Evolutionary conservation across 108 stramenopile species (phyloP).

Genomic region (Pseudonitzschia multiseries): DNA sequence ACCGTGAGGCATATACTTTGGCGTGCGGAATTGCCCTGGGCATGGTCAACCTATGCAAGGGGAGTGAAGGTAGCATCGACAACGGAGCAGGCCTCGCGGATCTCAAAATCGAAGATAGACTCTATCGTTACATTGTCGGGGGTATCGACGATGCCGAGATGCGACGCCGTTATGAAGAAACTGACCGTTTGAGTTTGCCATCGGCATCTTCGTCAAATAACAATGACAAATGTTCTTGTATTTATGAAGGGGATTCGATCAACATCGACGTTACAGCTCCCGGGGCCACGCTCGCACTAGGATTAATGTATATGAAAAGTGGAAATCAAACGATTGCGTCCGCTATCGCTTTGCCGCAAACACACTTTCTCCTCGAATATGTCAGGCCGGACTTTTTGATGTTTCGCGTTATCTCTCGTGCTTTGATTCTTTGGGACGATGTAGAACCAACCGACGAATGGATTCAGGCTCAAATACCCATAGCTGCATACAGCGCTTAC

Average conservation of each 20-base stretch:
- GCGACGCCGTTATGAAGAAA: slow-evolving; percentile 41
- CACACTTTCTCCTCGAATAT: slow-evolving; percentile 91
- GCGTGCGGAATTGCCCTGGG: slow-evolving; percentile 92
- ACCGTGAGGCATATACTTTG: slow-evolving; percentile 89
- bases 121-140: slow-evolving; percentile 86
- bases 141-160: slow-evolving; percentile 58
- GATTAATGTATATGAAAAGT: slow-evolving; percentile 89
- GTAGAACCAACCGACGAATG: slow-evolving; percentile 75
- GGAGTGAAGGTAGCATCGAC: slow-evolving; percentile 43
- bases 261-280: slow-evolving; percentile 95
- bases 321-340: slow-evolving; percentile 79
- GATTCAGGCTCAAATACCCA: slow-evolving; percentile 86
- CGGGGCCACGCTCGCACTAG: slow-evolving; percentile 93
- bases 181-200: slow-evolving; percentile 44
- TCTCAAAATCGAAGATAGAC: slow-evolving; percentile 90
- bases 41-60: slow-evolving; percentile 82
- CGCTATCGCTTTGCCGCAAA: slow-evolving; percentile 86
- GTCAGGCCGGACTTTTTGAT: slow-evolving; percentile 92
- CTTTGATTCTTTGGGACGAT: slow-evolving; percentile 93
- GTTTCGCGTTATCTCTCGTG: slow-evolving; percentile 86
- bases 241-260: slow-evolving; percentile 82
- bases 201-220: slow-evolving; percentile 37
- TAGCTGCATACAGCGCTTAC: slow-evolving; percentile 59
- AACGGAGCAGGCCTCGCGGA: slow-evolving; percentile 81
- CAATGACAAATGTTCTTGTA: slow-evolving; percentile 77